A percentile compares a stretch with the other conserved stretches of the same genome.
Evolutionary conservation across 352 stramenopile species (phyloP).

Genomic region (Pilasporangium apinafurcum): DNA sequence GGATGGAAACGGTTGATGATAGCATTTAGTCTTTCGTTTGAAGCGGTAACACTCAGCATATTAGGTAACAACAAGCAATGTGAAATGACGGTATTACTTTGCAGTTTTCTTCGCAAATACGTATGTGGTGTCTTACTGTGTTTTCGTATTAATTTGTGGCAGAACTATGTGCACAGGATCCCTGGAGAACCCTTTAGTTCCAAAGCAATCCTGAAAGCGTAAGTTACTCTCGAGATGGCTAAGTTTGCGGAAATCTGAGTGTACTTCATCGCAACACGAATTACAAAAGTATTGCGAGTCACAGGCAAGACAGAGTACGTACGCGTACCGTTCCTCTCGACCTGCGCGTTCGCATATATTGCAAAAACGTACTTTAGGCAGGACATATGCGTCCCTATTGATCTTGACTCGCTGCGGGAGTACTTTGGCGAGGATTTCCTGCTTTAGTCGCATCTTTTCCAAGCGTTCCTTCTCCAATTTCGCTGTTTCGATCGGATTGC

Average conservation of each 20-base stretch:
- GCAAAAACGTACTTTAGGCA: neutral
- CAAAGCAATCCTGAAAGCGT: constrained; percentile 26
- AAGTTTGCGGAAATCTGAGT: constrained; percentile 19
- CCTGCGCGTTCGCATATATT: neutral
- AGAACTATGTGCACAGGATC: no score
- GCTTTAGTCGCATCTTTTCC: constrained; percentile 17
- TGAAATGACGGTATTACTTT: no score
- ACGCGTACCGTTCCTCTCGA: constrained; percentile 4
- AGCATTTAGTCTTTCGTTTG: no score
- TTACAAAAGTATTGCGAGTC: constrained; percentile 33
- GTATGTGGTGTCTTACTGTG: no score
- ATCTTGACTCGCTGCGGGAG: constrained; percentile 36
- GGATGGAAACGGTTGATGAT: no score
- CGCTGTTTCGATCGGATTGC: constrained; percentile 39
- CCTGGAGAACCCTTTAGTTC: constrained; percentile 24
- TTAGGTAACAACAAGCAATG: no score
- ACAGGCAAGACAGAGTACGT: constrained; percentile 35
- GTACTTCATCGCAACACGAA: constrained; percentile 33
- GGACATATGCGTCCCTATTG: constrained; percentile 19
- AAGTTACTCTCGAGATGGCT: constrained; percentile 26
- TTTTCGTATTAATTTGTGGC: no score
- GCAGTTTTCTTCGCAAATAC: no score
- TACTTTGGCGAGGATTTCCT: constrained; percentile 25
- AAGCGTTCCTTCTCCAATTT: constrained; percentile 26
- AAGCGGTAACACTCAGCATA: no score